phyloP scores from a whole-genome alignment of 208 protist genomes.

The Balamuthia mandrillaris region DNA sequence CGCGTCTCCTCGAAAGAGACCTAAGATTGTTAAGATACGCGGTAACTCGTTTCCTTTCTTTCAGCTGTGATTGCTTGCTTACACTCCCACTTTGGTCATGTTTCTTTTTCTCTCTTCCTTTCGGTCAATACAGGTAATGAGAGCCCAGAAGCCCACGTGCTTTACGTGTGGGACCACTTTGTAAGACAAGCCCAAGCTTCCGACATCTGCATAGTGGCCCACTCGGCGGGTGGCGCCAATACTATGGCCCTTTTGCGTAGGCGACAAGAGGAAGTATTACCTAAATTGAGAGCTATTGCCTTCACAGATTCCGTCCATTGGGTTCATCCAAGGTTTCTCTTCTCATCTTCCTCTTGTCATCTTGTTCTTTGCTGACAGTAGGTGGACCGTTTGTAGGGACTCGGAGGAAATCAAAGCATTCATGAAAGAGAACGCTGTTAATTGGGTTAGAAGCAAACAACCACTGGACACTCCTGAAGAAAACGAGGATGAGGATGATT shows the following conservation, averaged over 20 bases:
- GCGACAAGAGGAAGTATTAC: background rate
- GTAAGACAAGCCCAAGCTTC: background rate
- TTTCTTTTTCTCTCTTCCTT: too few relatives aligned
- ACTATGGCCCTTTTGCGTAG: conserved; percentile 24
- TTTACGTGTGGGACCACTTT: conserved; percentile 20
- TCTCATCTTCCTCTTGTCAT: background rate
- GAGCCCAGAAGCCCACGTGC: conserved; percentile 12
- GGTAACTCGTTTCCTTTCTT: too few relatives aligned
- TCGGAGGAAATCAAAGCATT: too few relatives aligned
- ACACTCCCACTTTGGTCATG: too few relatives aligned
- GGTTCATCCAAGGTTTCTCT: background rate
- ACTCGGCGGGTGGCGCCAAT: conserved; percentile 42
- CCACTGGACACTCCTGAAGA: background rate
- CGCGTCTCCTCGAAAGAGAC: background rate
- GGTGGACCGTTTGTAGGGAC: too few relatives aligned
- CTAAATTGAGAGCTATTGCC: background rate
- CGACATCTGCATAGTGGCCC: conserved; percentile 42
- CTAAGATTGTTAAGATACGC: background rate
- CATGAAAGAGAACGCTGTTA: conserved; percentile 5
- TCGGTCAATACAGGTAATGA: background rate
- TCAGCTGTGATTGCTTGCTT: too few relatives aligned
- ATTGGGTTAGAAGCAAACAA: conserved; percentile 8
- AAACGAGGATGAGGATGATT: background rate
- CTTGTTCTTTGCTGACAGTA: too few relatives aligned
- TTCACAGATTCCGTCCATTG: conserved; percentile 50